These are phyloP conservation scores for Aristolochia fimbriata DNA, from an alignment of 164 flowering plant species.

Conservation along the genomic window DNA sequence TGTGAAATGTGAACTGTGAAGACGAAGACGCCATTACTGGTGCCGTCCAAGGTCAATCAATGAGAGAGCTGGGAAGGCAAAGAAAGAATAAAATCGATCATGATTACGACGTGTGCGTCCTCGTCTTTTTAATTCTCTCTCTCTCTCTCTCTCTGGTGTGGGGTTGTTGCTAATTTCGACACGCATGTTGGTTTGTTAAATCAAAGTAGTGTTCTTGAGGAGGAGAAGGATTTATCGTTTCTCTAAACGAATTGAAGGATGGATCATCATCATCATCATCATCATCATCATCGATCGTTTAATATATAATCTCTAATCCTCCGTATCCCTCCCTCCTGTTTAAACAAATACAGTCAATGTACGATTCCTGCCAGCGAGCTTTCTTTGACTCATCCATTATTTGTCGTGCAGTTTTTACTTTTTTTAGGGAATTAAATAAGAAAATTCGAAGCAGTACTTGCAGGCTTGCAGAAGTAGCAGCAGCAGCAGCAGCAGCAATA, in stretches of 20 bases:
- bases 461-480: no score
- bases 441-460: no score
- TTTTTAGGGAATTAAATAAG: no score
- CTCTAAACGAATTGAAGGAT: neutral
- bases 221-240: neutral
- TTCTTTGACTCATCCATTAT: neutral
- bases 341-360: neutral
- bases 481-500: no score
- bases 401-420: neutral
- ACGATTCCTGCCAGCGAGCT: neutral
- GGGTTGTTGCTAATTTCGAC: neutral
- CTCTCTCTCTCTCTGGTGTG: no score
- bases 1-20: no score
- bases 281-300: no score
- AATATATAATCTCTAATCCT: neutral
- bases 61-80: neutral
- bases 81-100: constrained; percentile 11
- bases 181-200: constrained; percentile 1
- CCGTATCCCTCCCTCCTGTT: neutral
- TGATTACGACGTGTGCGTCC: constrained; percentile 18
- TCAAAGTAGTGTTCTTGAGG: neutral
- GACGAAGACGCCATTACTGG: constrained; percentile 5
- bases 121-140: neutral
- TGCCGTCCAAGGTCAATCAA: constrained; percentile 16
- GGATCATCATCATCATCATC: no score